Percentiles rank a stretch among this genome's conserved stretches.
Evolutionary conservation across 306 rosid species (phyloP).

Genomic region (Cicer cuneatum): DNA sequence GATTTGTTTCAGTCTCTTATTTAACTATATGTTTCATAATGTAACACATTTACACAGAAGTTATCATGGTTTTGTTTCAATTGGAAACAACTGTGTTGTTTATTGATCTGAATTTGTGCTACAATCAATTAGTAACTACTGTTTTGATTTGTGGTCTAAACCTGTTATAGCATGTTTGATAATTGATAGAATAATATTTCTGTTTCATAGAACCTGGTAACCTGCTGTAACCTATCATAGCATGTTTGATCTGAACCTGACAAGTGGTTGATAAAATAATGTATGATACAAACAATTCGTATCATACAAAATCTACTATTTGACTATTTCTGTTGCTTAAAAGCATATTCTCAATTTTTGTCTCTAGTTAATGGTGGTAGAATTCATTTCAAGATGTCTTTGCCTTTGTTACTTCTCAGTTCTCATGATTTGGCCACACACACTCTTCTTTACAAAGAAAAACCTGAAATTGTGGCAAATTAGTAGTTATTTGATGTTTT

Average conservation of each 20-base stretch:
- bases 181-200: no score
- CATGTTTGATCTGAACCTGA: not conserved
- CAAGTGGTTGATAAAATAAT: no score
- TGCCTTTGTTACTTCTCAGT: no score
- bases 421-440: no score
- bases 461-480: no score
- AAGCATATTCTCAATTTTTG: no score
- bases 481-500: no score
- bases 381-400: no score
- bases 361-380: no score
- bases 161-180: not conserved
- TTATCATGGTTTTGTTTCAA: not conserved
- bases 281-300: not conserved
- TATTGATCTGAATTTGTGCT: not conserved
- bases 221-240: not conserved
- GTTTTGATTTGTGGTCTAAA: not conserved
- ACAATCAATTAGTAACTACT: not conserved
- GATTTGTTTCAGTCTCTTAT: not conserved
- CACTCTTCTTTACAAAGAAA: no score
- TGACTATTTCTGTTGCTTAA: no score
- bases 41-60: not conserved
- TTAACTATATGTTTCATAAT: not conserved
- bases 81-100: not conserved
- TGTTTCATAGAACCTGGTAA: no score
- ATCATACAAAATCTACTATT: not conserved